phyloP scores from a whole-genome alignment of 2,329 filamentous ascomycete genomes.

The Beauveria sp. region DNA sequence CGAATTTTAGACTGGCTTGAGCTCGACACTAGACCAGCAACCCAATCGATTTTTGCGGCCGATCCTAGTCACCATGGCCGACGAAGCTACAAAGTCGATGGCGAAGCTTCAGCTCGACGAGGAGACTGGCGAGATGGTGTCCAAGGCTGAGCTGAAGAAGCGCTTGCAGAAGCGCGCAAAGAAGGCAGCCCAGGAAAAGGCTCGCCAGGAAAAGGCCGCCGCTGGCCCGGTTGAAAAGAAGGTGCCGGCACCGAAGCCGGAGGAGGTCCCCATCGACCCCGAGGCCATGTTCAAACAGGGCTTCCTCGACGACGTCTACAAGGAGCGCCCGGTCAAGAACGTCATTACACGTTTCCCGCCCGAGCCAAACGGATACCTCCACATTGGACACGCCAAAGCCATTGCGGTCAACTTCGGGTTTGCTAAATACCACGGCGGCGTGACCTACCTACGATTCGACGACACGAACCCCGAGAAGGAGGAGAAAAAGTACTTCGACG shows the following conservation, averaged over 20 bases:
- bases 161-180: constrained; percentile 48
- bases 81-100: constrained; percentile 37
- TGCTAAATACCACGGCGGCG: constrained; percentile 71
- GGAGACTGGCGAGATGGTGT: constrained; percentile 57
- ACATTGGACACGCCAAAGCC: constrained; percentile 91
- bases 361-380: constrained; percentile 87
- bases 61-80: constrained; percentile 32
- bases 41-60: neutral
- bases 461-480: constrained; percentile 95
- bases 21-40: neutral
- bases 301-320: constrained; percentile 66
- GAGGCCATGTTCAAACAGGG: constrained; percentile 74
- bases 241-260: constrained; percentile 34
- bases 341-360: constrained; percentile 71
- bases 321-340: constrained; percentile 53
- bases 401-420: constrained; percentile 97
- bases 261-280: constrained; percentile 40
- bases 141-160: constrained; percentile 56
- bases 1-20: too few relatives aligned
- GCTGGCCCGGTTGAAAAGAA: constrained; percentile 35
- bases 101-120: constrained; percentile 55
- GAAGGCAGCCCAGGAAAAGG: constrained; percentile 55
- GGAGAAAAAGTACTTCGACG: constrained; percentile 79
- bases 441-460: constrained; percentile 56
- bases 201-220: constrained; percentile 74